These are phyloP conservation scores for Alternaria incomplexa DNA, from an alignment of 2,329 filamentous ascomycete genomes.

Conservation along the genomic window DNA sequence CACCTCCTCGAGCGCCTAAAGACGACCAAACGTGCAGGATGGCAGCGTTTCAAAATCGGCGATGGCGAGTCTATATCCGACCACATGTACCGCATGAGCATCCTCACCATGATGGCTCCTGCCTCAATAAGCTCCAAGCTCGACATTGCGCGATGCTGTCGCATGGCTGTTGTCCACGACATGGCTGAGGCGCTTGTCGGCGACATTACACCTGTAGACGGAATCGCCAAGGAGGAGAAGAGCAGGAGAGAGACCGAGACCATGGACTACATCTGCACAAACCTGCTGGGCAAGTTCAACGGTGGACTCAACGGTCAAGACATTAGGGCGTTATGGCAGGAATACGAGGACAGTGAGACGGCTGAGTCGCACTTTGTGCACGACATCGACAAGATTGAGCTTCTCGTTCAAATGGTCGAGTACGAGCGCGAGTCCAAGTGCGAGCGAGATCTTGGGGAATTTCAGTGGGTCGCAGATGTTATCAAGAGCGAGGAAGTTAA, in stretches of 20 bases:
- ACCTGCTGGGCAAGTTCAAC: constrained; percentile 75
- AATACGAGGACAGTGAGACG: constrained; percentile 90
- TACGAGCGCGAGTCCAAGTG: constrained; percentile 79
- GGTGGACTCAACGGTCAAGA: constrained; percentile 73
- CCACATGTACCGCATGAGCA: constrained; percentile 99
- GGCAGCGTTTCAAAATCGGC: constrained; percentile 83
- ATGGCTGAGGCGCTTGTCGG: constrained; percentile 96
- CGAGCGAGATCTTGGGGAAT: constrained; percentile 80
- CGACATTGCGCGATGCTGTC: constrained; percentile 83
- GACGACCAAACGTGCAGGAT: constrained; percentile 95
- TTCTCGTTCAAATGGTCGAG: constrained; percentile 93
- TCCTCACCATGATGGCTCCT: constrained; percentile 92
- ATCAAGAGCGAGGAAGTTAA: constrained; percentile 79
- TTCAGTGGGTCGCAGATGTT: constrained; percentile 75
- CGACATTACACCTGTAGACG: constrained; percentile 94
- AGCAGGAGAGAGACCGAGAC: constrained; percentile 82
- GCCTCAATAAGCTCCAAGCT: constrained; percentile 72
- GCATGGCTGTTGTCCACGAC: constrained; percentile 96
- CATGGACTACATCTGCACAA: constrained; percentile 86
- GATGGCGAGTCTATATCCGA: constrained; percentile 89
- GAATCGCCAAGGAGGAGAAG: constrained; percentile 86
- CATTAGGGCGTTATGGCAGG: constrained; percentile 84
- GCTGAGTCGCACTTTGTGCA: constrained; percentile 89
- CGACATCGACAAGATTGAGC: constrained; percentile 96
- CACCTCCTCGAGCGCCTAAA: constrained; percentile 93